phyloP scores from a whole-genome alignment of 2,329 filamentous ascomycete species.

The Dactylellina haptotyla region DNA sequence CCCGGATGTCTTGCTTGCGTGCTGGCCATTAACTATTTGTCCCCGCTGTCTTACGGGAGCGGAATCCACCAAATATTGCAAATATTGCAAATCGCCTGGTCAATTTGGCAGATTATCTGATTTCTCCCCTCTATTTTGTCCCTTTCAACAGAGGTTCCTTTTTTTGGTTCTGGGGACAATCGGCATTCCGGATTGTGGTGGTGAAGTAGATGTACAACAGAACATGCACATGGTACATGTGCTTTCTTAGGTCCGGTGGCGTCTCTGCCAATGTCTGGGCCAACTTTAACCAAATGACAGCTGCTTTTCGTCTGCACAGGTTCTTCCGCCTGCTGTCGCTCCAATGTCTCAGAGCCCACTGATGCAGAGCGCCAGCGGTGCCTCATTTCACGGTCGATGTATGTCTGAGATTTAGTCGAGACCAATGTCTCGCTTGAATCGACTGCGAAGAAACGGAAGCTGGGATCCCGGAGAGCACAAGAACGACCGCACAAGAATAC shows the following conservation, averaged over 20 bases:
- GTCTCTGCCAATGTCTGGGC: conserved; percentile 1
- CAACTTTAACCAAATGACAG: conserved; percentile 13
- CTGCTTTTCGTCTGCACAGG: too few species aligned
- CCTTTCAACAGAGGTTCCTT: too few species aligned
- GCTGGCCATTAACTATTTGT: too few species aligned
- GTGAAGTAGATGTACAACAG: too few species aligned
- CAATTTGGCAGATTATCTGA: too few species aligned
- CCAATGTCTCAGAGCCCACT: neutral
- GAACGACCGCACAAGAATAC: neutral
- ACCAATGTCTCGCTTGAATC: conserved; percentile 34
- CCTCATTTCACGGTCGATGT: conserved; percentile 9
- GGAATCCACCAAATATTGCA: too few species aligned
- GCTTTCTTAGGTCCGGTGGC: neutral
- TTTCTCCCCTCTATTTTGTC: too few species aligned
- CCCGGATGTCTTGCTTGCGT: too few species aligned
- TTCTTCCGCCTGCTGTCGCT: neutral
- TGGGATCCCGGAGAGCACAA: neutral
- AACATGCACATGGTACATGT: neutral
- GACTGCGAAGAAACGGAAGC: neutral
- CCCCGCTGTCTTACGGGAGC: neutral
- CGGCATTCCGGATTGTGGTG: too few species aligned
- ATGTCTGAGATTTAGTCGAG: conserved; percentile 48
- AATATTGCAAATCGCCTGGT: too few species aligned
- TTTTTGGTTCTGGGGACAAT: too few species aligned
- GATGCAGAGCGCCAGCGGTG: too few species aligned